Conservation (phyloP, 2,329 filamentous ascomycete species). For the Epichloe brachyelytri region DNA sequence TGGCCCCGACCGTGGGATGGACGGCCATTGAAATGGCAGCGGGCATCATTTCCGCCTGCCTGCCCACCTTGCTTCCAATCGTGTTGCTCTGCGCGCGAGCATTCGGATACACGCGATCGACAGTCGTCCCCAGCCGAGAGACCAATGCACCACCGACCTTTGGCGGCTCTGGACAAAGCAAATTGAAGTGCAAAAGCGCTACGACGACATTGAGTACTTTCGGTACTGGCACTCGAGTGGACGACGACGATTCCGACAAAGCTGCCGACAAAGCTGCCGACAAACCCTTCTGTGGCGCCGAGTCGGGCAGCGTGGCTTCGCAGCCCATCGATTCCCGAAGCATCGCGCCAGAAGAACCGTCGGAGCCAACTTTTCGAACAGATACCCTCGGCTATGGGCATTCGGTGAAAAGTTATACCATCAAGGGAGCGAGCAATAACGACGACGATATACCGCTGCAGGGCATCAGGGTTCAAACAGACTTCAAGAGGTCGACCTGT, state of each 20-base stretch:
- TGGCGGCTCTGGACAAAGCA: slow-evolving; percentile 9
- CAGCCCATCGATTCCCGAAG: not conserved
- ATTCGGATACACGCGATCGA: slow-evolving; percentile 24
- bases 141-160: slow-evolving; percentile 10
- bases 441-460: slow-evolving; percentile 26
- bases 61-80: slow-evolving; percentile 37
- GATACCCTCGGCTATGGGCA: slow-evolving; percentile 20
- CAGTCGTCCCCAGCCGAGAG: slow-evolving; percentile 15
- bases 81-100: slow-evolving; percentile 24
- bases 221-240: slow-evolving; percentile 6
- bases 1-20: slow-evolving; percentile 33
- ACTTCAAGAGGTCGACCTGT: slow-evolving; percentile 19
- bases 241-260: slow-evolving; percentile 6
- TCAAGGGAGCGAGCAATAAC: slow-evolving; percentile 14
- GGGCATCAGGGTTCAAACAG: slow-evolving; percentile 24
- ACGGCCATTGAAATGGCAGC: slow-evolving; percentile 34
- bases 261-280: not conserved
- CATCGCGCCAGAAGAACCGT: not conserved
- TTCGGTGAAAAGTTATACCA: slow-evolving; percentile 19
- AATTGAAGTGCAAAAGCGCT: slow-evolving; percentile 8
- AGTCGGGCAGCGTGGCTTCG: slow-evolving; percentile 11
- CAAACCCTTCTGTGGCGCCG: slow-evolving; percentile 18
- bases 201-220: slow-evolving; percentile 8
- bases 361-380: slow-evolving; percentile 17
- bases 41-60: slow-evolving; percentile 39